Conservation (phyloP, 2,329 filamentous ascomycete genomes). For the Curvularia spicifera region DNA sequence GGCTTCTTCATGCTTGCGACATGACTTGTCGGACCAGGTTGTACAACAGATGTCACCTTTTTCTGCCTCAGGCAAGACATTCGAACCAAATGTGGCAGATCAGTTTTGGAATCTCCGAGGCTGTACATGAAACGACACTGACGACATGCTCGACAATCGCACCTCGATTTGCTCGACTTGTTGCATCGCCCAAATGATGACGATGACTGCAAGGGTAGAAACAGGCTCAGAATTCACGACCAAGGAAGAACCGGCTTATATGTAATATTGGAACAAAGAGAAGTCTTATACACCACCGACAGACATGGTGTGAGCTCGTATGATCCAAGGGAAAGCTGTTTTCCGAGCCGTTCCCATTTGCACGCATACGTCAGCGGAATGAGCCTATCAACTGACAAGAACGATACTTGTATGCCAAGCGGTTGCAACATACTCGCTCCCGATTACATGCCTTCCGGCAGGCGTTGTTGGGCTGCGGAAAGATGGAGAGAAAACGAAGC, state of each 20-base stretch:
- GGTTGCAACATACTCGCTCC: not conserved
- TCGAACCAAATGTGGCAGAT: not conserved
- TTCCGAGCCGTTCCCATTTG: not conserved
- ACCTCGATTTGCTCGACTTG: not conserved
- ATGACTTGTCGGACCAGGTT: not conserved
- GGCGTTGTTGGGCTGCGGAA: not conserved
- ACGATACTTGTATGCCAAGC: not conserved
- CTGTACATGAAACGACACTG: not conserved
- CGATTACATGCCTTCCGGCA: not conserved
- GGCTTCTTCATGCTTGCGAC: not conserved
- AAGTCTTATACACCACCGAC: not conserved
- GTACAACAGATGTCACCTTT: not conserved
- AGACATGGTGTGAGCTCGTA: not conserved
- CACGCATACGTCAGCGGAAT: not conserved
- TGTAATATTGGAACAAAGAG: not conserved
- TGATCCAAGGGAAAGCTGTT: not conserved
- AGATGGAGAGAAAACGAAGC: conserved; percentile 1
- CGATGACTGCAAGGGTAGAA: not conserved
- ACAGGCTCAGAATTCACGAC: not conserved
- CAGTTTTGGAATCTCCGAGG: too few relatives aligned
- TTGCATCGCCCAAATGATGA: not conserved
- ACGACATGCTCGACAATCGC: not conserved
- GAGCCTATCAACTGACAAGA: not conserved
- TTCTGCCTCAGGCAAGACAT: not conserved
- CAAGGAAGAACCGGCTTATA: not conserved